Evolutionary conservation across 1,139 yeast genomes (phyloP), one percentile per base, ranked within the genome.

Genomic region (Yamadazyma trypodendri): DNA sequence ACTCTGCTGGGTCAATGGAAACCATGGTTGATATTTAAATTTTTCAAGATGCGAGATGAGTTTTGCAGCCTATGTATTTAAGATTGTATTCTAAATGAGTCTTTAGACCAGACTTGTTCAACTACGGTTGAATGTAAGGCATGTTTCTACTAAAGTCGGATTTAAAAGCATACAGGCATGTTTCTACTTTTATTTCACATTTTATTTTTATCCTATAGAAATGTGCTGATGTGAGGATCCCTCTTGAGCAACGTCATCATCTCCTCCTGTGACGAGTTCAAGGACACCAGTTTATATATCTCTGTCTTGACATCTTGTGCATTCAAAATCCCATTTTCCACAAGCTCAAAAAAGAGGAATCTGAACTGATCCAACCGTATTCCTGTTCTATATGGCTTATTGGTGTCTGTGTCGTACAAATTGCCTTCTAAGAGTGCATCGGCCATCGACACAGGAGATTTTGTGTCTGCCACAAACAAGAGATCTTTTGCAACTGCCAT

Each of bases 181-280:
- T n/a, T n/a, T n/a, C n/a, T n/a, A n/a, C n/a, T n/a, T n/a, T n/a
- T n/a, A 23, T 23, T 23, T 11, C 25, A 5, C 5, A 24, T 12
- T 25, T 28, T 13, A 12, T 28, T 28, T 28, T 21, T 24, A 30
- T 11, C 24, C 33, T 40, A 43, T 12, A 43, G 24, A n/a, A 45
- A 36, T 13, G 36, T 27, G n/a, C 45, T 32, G 3, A 48, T 44
- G 15, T 37, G 28, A 11, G 42, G 38, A 50, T 85, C 94, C 38
- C 72, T 72, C 43, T 74, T 75, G 39, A 86, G 68, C 15, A 80
- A 84, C 28, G 70, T 66, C 22, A 71, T 56, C 5, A 87, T 71
- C 45, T 85, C 95, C 40, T 82, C 94, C 38, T 79, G 82, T 3
- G 90, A 77, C 2, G 87, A 68, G 48, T 78, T 79, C 38, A 92